Evolutionary conservation across 495 filamentous ascomycete species (phyloP).

Genomic region (Amniculicola lignicola): DNA sequence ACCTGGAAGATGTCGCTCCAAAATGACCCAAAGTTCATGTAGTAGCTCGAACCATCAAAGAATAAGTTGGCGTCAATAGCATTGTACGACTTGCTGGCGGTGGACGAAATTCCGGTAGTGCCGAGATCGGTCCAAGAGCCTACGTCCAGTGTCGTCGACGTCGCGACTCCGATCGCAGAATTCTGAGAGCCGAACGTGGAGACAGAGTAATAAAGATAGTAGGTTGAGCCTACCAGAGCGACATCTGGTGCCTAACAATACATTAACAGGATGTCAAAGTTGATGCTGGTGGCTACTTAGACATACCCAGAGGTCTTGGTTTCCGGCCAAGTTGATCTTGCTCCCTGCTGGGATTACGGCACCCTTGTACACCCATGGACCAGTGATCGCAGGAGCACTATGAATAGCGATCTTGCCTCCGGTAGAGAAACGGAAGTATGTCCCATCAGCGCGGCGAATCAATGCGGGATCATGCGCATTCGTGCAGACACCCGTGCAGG

Average conservation of each 20-base stretch:
- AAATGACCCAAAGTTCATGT: slow-evolving; percentile 67
- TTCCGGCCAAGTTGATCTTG: slow-evolving; percentile 54
- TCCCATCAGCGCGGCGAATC: slow-evolving; percentile 62
- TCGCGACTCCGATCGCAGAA: slow-evolving; percentile 66
- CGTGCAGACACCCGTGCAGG: slow-evolving; percentile 59
- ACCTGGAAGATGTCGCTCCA: slow-evolving; percentile 68
- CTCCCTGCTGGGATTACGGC: slow-evolving; percentile 56
- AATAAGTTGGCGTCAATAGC: slow-evolving; percentile 69
- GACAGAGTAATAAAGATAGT: slow-evolving; percentile 73
- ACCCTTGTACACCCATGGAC: slow-evolving; percentile 63
- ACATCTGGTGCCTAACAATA: slow-evolving; percentile 66
- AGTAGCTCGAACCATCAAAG: slow-evolving; percentile 45
- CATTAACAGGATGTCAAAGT: neutral
- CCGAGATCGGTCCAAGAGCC: slow-evolving; percentile 63
- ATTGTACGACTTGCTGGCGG: slow-evolving; percentile 54
- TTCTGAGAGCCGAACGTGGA: slow-evolving; percentile 61
- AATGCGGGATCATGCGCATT: slow-evolving; percentile 64
- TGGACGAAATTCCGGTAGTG: slow-evolving; percentile 49
- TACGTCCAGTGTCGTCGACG: slow-evolving; percentile 56
- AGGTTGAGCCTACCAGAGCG: slow-evolving; percentile 51
- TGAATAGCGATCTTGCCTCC: slow-evolving; percentile 58
- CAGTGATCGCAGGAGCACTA: slow-evolving; percentile 55
- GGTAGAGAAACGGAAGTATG: slow-evolving; percentile 71
- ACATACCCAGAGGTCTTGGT: slow-evolving; percentile 58
- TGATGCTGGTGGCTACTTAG: too few species aligned